Evolutionary conservation across 495 filamentous ascomycete species (phyloP).

Genomic region (Staphylotrichum tortipilum): DNA sequence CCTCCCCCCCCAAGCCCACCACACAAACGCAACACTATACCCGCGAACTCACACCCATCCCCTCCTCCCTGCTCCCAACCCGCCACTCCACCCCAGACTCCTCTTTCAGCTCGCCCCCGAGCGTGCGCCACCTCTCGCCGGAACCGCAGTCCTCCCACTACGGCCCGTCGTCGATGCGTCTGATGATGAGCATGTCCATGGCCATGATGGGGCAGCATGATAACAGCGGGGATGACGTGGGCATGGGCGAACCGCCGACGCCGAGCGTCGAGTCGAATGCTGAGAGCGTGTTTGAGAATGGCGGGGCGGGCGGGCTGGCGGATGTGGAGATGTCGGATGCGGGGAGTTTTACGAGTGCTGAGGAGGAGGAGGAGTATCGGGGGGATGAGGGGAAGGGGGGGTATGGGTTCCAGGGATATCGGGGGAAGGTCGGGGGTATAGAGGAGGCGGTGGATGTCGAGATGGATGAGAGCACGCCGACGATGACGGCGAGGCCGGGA

Average conservation of each 20-base stretch:
- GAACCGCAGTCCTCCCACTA: neutral
- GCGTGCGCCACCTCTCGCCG: neutral
- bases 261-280: conserved; percentile 14
- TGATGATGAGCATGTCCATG: neutral
- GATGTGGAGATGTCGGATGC: conserved; percentile 41
- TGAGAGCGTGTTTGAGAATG: conserved; percentile 19
- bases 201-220: neutral
- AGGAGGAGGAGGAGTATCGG: conserved; percentile 13
- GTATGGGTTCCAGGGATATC: neutral
- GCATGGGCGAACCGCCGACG: conserved; percentile 5
- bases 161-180: neutral
- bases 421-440: neutral
- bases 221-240: neutral
- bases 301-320: neutral
- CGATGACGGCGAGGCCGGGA: conserved; percentile 11
- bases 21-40: neutral
- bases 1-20: neutral
- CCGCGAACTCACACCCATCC: conserved; percentile 13
- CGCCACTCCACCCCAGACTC: conserved; percentile 2
- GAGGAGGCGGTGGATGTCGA: conserved; percentile 17
- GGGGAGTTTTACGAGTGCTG: conserved; percentile 24
- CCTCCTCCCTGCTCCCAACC: conserved; percentile 1
- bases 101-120: neutral
- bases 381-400: neutral
- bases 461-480: conserved; percentile 28